Evolutionary conservation across 2,329 filamentous ascomycete species (phyloP).

Genomic region (Aspergillus phoenicis): DNA sequence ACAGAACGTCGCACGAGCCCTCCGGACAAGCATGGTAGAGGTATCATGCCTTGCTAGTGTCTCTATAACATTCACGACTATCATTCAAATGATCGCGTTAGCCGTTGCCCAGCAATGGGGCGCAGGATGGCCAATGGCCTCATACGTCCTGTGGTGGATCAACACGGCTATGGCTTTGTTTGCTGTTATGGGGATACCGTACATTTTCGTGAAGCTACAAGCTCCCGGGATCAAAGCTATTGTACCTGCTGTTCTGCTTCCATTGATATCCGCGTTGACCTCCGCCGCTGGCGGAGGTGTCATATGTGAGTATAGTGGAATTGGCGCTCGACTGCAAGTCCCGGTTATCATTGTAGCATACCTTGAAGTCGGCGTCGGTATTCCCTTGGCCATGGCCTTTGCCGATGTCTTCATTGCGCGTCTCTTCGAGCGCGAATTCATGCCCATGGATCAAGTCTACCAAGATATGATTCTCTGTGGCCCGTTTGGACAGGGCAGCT

Average conservation of each 20-base stretch:
- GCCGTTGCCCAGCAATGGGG: constrained; percentile 27
- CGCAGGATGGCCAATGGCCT: constrained; percentile 26
- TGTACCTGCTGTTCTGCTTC: constrained; percentile 40
- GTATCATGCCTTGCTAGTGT: constrained; percentile 44
- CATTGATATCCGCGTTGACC: constrained; percentile 44
- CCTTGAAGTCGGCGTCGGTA: constrained; percentile 39
- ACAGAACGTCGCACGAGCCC: constrained; percentile 30
- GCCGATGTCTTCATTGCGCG: constrained; percentile 39
- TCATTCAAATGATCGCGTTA: constrained; percentile 54
- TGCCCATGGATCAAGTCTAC: constrained; percentile 29
- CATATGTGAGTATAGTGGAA: constrained; percentile 34
- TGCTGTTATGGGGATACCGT: constrained; percentile 38
- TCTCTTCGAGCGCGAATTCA: constrained; percentile 31
- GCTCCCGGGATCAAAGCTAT: constrained; percentile 38
- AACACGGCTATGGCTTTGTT: constrained; percentile 35
- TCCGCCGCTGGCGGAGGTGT: constrained; percentile 43
- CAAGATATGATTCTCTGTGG: constrained; percentile 47
- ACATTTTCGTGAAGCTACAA: constrained; percentile 41
- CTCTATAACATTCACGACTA: constrained; percentile 39
- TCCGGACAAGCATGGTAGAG: constrained; percentile 37
- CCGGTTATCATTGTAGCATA: constrained; percentile 47
- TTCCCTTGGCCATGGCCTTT: constrained; percentile 37
- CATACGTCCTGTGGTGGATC: constrained; percentile 49
- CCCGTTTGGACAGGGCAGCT: constrained; percentile 44
- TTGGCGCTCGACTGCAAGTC: constrained; percentile 35